Evolutionary conservation across 2,329 filamentous ascomycete genomes (phyloP), one percentile per base, ranked within the genome.

Genomic region (Aphanoascus verrucosus): DNA sequence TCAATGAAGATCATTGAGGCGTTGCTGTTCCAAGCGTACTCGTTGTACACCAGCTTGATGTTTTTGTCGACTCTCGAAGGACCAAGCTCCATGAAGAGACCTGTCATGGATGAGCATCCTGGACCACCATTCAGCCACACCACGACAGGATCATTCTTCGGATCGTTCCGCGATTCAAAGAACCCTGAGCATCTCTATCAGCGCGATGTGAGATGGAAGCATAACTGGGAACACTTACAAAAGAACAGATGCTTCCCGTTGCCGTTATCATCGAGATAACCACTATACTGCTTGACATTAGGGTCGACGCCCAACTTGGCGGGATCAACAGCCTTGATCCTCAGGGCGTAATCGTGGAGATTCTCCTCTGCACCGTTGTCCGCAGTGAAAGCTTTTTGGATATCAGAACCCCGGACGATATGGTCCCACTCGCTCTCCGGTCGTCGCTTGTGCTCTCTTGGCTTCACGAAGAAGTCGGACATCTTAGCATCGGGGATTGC

Each of bases 1-100:
- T 98, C 93, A 59, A 98, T 83, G 85, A 98, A 98, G 74, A 98
- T 97, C 67, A 98, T 90, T 47, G 89, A 96, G 59, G 93, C 91
- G 65, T 97, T 97, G 71, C 82, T 83, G 75, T 97, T 98, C 93
- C 93, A 98, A 6, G 90, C 87, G 72, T 82, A 83, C 45, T 87
- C 84, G 75, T 98, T 98, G 78, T 84, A 82, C 64, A 88, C 81
- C 55, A 90, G 71, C 72, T 91, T 82, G 63, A 88, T 77, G 64
- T 94, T 85, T 78, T 90, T 81, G 69, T 87, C 80, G 69, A 98
- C 83, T 57, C 84, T 86, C 32, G 88, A 84, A n/a, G 93, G 91
- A 52, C 93, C 93, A 57, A 98, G 85, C 75, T 98, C 93, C 76
- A 97, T 85, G 82, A 98, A 97, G 55, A 97, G 83, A 59, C 93